phyloP scores from a whole-genome alignment of 768 basidiomycete genomes.

The Calocybe cyanea region DNA sequence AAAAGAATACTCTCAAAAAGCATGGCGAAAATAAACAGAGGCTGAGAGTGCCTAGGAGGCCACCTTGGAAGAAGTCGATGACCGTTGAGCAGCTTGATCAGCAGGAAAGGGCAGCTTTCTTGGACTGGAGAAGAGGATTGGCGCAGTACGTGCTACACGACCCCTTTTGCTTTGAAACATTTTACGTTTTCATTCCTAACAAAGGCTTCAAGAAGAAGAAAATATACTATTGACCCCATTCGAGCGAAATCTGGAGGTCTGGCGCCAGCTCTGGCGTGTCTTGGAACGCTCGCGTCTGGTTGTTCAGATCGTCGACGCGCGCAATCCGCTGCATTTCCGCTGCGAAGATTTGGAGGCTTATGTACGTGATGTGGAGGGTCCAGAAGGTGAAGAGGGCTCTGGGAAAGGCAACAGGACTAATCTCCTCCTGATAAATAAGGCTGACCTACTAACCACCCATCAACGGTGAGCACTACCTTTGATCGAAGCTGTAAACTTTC shows the following conservation, averaged over 20 bases:
- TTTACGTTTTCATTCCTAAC: slow-evolving; percentile 3
- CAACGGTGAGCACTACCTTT: slow-evolving; percentile 59
- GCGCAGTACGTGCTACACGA: slow-evolving; percentile 65
- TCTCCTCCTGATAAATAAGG: slow-evolving; percentile 91
- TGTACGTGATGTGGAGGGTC: slow-evolving; percentile 77
- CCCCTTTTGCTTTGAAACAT: background rate
- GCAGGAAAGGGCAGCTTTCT: slow-evolving; percentile 85
- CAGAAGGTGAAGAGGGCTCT: slow-evolving; percentile 77
- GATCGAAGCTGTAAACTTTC: background rate
- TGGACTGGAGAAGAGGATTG: slow-evolving; percentile 90
- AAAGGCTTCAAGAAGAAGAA: slow-evolving; percentile 82
- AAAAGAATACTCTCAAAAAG: slow-evolving; percentile 66
- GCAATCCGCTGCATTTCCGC: slow-evolving; percentile 89
- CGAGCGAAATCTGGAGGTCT: slow-evolving; percentile 96
- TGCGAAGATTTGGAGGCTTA: slow-evolving; percentile 91
- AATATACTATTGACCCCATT: slow-evolving; percentile 92
- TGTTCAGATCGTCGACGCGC: slow-evolving; percentile 94
- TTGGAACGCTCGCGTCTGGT: slow-evolving; percentile 91
- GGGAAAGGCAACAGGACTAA: slow-evolving; percentile 69
- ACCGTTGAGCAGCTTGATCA: slow-evolving; percentile 76
- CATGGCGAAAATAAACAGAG: slow-evolving; percentile 71
- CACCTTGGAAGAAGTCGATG: slow-evolving; percentile 84
- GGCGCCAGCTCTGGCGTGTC: slow-evolving; percentile 98
- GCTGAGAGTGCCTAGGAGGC: slow-evolving; percentile 85
- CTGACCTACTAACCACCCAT: slow-evolving; percentile 81